A percentile compares a stretch with the other conserved stretches of the same genome.
Evolutionary conservation across 176 grass and related monocot species (phyloP).

Genomic region (Carex myosuroides): DNA sequence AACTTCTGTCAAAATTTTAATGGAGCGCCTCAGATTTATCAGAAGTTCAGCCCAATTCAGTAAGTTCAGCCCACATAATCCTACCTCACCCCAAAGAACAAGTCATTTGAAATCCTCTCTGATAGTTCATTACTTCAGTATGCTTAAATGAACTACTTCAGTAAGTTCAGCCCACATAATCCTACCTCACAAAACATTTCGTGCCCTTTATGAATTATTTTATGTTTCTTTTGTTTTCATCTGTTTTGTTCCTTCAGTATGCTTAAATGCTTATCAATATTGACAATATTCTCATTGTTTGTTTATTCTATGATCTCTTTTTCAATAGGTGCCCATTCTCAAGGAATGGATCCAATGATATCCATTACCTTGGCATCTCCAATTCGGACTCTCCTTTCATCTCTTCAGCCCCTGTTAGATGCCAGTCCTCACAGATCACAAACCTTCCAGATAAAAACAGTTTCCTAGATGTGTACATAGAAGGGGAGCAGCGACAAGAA

Average conservation of each 20-base stretch:
- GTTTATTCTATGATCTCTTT: not conserved
- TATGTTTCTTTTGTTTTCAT: not conserved
- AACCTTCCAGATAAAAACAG: slow-evolving; percentile 40
- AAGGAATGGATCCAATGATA: slow-evolving; percentile 18
- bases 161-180: too few species aligned
- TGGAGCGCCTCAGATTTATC: slow-evolving; percentile 7
- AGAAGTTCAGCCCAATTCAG: slow-evolving; percentile 24
- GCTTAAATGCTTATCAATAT: not conserved
- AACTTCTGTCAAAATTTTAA: not conserved
- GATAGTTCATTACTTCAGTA: not conserved
- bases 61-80: slow-evolving; percentile 15
- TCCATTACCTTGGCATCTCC: slow-evolving; percentile 34
- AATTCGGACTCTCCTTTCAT: slow-evolving; percentile 44
- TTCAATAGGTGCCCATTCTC: slow-evolving; percentile 25
- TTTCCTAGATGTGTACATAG: slow-evolving; percentile 60
- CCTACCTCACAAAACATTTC: not conserved
- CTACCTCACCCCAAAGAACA: not conserved
- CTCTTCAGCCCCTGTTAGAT: slow-evolving; percentile 38
- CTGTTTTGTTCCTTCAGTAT: not conserved
- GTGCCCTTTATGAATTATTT: not conserved
- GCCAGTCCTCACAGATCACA: slow-evolving; percentile 33
- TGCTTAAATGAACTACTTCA: too few species aligned
- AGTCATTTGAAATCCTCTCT: not conserved
- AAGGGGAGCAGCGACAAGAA: slow-evolving; percentile 41
- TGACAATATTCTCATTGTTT: not conserved